Evolutionary conservation across 768 basidiomycete species (phyloP).

Genomic region (Calocybe gangraenosa): DNA sequence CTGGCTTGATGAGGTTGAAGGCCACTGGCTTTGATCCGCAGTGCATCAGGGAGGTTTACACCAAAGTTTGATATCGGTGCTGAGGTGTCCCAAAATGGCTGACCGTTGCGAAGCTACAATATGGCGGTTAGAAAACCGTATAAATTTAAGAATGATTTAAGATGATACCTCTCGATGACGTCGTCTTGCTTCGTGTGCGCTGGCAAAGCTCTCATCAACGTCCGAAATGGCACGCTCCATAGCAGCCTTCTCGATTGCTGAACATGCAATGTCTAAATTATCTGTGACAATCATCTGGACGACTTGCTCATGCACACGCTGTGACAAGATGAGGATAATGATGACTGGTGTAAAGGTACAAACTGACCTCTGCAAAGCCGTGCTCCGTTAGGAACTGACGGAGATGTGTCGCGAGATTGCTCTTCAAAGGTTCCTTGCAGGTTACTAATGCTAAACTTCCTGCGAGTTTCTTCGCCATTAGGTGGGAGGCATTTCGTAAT

Average conservation of each 20-base stretch:
- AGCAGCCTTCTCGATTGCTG: slow-evolving; percentile 93
- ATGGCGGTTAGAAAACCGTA: slow-evolving; percentile 3
- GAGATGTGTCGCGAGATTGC: slow-evolving; percentile 85
- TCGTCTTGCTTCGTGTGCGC: slow-evolving; percentile 79
- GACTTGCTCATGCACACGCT: slow-evolving; percentile 75
- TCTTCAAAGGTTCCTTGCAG: slow-evolving; percentile 94
- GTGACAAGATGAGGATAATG: not conserved
- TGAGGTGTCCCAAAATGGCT: slow-evolving; percentile 87
- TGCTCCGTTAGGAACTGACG: slow-evolving; percentile 80
- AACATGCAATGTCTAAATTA: slow-evolving; percentile 90
- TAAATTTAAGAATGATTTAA: not conserved
- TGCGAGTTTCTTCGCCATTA: slow-evolving; percentile 97
- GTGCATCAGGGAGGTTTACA: slow-evolving; percentile 75
- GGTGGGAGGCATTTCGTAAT: slow-evolving; percentile 84
- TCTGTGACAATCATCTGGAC: slow-evolving; percentile 79
- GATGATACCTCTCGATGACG: slow-evolving; percentile 77
- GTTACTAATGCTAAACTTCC: slow-evolving; percentile 96
- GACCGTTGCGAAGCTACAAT: slow-evolving; percentile 55
- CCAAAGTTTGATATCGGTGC: slow-evolving; percentile 69
- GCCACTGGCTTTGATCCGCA: slow-evolving; percentile 81
- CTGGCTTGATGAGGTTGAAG: slow-evolving; percentile 76
- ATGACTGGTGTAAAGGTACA: not conserved
- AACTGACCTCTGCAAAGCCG: slow-evolving; percentile 78
- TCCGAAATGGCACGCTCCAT: slow-evolving; percentile 94
- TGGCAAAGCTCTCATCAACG: slow-evolving; percentile 83